Percentiles rank a stretch among this genome's conserved stretches.
phyloP scores from a whole-genome alignment of 1,139 yeast species.

The Candida gigantensis region DNA sequence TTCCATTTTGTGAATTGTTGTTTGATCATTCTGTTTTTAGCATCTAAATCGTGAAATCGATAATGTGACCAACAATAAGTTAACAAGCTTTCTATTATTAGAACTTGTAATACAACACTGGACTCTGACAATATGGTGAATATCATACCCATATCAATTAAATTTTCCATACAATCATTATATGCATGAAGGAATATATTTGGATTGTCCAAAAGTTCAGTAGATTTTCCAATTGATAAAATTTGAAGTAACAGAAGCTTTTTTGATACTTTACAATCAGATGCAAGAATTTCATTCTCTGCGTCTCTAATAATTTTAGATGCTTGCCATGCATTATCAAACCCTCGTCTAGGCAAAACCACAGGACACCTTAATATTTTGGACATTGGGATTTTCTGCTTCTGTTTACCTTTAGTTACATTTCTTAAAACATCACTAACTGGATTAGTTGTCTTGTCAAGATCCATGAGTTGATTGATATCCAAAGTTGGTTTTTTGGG shows the following conservation, averaged over 20 bases:
- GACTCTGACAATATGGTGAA: slow-evolving; percentile 21
- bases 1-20: slow-evolving; percentile 23
- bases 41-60: slow-evolving; percentile 17
- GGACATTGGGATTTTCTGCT: slow-evolving; percentile 13
- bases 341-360: slow-evolving; percentile 8
- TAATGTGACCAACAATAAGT: slow-evolving; percentile 43
- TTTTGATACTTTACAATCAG: slow-evolving; percentile 10
- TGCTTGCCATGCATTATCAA: slow-evolving; percentile 16
- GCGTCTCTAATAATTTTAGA: slow-evolving; percentile 14
- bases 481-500: slow-evolving; percentile 6
- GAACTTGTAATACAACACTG: slow-evolving; percentile 16
- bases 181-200: slow-evolving; percentile 34
- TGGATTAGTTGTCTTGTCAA: neutral
- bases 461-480: slow-evolving; percentile 8
- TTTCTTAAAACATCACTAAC: neutral
- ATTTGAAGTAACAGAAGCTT: slow-evolving; percentile 18
- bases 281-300: slow-evolving; percentile 15
- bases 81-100: slow-evolving; percentile 33
- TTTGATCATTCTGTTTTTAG: slow-evolving; percentile 6
- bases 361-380: slow-evolving; percentile 11
- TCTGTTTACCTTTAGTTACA: slow-evolving; percentile 7
- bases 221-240: slow-evolving; percentile 16
- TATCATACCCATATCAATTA: slow-evolving; percentile 33
- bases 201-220: slow-evolving; percentile 23
- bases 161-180: slow-evolving; percentile 33